Conservation (phyloP, 257 asterid species). For the Primulina tabacum region DNA sequence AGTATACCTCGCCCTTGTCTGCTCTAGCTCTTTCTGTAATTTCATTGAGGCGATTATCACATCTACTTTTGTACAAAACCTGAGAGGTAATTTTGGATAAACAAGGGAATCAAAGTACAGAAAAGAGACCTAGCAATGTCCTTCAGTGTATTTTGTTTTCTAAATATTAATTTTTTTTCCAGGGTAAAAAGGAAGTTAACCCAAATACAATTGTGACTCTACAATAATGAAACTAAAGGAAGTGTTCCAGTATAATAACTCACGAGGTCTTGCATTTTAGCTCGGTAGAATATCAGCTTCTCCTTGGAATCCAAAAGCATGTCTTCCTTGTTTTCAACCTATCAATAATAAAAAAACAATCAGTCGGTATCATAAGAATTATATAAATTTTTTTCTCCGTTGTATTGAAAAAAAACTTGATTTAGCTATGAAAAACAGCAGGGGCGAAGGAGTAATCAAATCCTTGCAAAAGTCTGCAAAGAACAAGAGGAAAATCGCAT, state of each 20-base stretch:
- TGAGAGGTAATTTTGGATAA: slow-evolving; percentile 31
- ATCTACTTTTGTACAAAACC: slow-evolving; percentile 97
- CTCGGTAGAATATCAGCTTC: slow-evolving; percentile 89
- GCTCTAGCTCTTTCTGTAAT: slow-evolving; percentile 94
- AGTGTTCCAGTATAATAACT: slow-evolving; percentile 32
- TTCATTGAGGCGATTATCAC: slow-evolving; percentile 96
- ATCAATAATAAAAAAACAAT: slow-evolving; percentile 30
- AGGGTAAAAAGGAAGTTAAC: slow-evolving; percentile 12
- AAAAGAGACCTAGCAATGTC: slow-evolving; percentile 11
- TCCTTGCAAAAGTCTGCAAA: slow-evolving; percentile 1
- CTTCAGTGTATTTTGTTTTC: slow-evolving; percentile 2
- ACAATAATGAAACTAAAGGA: slow-evolving; percentile 20
- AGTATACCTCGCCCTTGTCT: slow-evolving; percentile 80
- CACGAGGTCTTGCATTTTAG: slow-evolving; percentile 99
- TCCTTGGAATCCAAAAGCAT: slow-evolving; percentile 83
- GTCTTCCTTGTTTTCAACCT: slow-evolving; percentile 77
- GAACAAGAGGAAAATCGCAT: slow-evolving; percentile 4
- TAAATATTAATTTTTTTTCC: not conserved
- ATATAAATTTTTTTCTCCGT: slow-evolving; percentile 3
- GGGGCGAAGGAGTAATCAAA: not conserved
- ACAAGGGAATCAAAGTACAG: slow-evolving; percentile 18
- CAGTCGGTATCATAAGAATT: slow-evolving; percentile 22
- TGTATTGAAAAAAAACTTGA: slow-evolving; percentile 14
- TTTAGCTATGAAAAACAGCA: slow-evolving; percentile 19
- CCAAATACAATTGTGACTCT: slow-evolving; percentile 8